Evolutionary conservation across 2,329 filamentous ascomycete genomes (phyloP), one percentile per base, ranked within the genome.

Genomic region (Parafenestella ontariensis): DNA sequence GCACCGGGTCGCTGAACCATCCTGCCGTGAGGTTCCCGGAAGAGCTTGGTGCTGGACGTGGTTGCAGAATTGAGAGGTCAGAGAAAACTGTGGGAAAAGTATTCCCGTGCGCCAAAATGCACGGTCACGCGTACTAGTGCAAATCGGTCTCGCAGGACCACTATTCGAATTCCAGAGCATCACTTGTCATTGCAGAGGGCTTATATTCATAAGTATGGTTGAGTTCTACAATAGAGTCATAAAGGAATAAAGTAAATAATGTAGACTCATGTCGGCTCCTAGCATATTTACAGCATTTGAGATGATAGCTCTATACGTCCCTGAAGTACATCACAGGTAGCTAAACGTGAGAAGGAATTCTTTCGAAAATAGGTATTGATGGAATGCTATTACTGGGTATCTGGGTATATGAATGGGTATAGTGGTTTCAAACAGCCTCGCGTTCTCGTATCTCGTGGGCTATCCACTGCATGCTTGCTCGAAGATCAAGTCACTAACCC

Each of bases 61-160:
- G 48, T 42, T 37, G 49, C 21, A 50, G 54, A 51, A 9, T 26
- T 26, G 24, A 13, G 31, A 36, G 49, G 36, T 29, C 33, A 24
- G 50, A 50, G 47, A 52, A 53, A 52, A 53, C 20, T 21, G 44
- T 42, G 48, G 57, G 54, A 59, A 59, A 63, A 61, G 49, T 56
- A 56, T 46, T 53, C 56, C 60, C 58, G 58, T n/a, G n/a, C n/a
- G 44, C 59, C 61, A 50, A 53, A 36, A 18, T n/a, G 24, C 41
- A 28, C 41, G n/a, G 13, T 2, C 23, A 31, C 15, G n/a, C 3
- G 13, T 51, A 40, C 47, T 55, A 58, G 15, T 36, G 23, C 39
- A 20, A 18, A 49, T 42, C 34, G 33, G 34, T 40, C 21, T 8
- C 15, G 3, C 31, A n/a, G 17, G 18, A 40, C 3, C 17, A n/a